These are phyloP conservation scores for Vigna unguiculata DNA, from an alignment of 306 rosid species.

Conservation along the genomic window DNA sequence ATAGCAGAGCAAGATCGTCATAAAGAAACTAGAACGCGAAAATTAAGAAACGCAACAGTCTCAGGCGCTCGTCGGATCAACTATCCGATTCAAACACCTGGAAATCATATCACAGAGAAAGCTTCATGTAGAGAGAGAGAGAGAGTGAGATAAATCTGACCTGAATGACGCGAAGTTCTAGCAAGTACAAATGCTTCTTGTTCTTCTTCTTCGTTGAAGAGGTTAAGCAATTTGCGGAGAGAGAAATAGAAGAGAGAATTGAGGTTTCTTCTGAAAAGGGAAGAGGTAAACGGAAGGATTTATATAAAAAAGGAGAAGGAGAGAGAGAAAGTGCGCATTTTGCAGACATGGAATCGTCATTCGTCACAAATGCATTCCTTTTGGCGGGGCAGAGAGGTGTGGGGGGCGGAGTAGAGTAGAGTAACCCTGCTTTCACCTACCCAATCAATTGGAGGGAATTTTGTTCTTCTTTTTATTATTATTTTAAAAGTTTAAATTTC, in stretches of 20 bases:
- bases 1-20: background rate
- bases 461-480: slow-evolving; percentile 47
- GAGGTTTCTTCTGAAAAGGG: slow-evolving; percentile 15
- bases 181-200: slow-evolving; percentile 1
- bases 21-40: background rate
- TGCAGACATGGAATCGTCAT: slow-evolving; percentile 39
- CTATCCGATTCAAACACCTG: slow-evolving; percentile 19
- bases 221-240: background rate
- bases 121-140: background rate
- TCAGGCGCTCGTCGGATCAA: slow-evolving; percentile 33
- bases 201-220: background rate
- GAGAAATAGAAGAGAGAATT: background rate
- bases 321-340: slow-evolving; percentile 36
- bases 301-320: slow-evolving; percentile 35
- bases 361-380: slow-evolving; percentile 46
- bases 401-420: background rate
- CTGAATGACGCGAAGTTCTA: slow-evolving; percentile 26
- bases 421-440: slow-evolving; percentile 27
- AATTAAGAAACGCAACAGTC: slow-evolving; percentile 2
- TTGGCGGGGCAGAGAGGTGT: slow-evolving; percentile 53
- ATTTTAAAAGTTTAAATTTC: slow-evolving; percentile 34
- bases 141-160: slow-evolving; percentile 36
- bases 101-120: background rate
- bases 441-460: slow-evolving; percentile 92
- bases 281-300: slow-evolving; percentile 29